Conservation (phyloP, 2,329 filamentous ascomycete species). For the Penicillium sclerotiorum region DNA sequence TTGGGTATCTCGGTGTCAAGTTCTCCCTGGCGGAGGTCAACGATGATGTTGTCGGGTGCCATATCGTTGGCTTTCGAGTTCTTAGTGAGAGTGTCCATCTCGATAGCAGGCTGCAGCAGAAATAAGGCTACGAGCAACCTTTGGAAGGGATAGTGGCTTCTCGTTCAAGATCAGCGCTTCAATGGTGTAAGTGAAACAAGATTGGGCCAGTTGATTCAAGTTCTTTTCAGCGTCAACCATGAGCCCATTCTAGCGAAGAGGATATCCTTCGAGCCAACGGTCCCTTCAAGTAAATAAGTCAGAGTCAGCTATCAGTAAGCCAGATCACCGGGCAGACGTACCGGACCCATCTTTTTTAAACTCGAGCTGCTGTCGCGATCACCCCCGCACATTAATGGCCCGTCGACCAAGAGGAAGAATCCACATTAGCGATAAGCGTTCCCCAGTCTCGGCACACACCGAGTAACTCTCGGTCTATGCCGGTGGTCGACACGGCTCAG, state of each 20-base stretch:
- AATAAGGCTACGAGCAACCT: too few relatives aligned
- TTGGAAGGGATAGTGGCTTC: too few relatives aligned
- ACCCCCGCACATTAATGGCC: background rate
- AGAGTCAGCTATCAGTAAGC: too few relatives aligned
- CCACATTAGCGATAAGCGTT: background rate
- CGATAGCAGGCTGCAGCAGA: background rate
- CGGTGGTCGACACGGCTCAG: background rate
- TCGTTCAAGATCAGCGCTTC: too few relatives aligned
- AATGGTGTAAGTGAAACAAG: too few relatives aligned
- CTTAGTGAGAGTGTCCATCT: background rate
- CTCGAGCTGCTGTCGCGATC: background rate
- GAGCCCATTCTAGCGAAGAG: too few relatives aligned
- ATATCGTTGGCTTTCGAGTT: background rate
- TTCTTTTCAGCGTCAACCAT: too few relatives aligned
- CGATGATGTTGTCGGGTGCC: background rate
- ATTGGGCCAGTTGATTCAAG: too few relatives aligned
- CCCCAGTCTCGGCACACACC: background rate
- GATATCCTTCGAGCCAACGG: too few relatives aligned
- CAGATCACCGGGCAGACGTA: too few relatives aligned
- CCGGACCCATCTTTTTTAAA: background rate
- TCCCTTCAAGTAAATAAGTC: too few relatives aligned
- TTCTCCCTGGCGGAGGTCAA: background rate
- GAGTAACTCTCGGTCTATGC: background rate
- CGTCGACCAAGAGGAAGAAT: background rate
- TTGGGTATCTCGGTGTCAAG: background rate